Evolutionary conservation across 2,329 filamentous ascomycete genomes (phyloP).

Genomic region (Trichoderma koningiopsis): DNA sequence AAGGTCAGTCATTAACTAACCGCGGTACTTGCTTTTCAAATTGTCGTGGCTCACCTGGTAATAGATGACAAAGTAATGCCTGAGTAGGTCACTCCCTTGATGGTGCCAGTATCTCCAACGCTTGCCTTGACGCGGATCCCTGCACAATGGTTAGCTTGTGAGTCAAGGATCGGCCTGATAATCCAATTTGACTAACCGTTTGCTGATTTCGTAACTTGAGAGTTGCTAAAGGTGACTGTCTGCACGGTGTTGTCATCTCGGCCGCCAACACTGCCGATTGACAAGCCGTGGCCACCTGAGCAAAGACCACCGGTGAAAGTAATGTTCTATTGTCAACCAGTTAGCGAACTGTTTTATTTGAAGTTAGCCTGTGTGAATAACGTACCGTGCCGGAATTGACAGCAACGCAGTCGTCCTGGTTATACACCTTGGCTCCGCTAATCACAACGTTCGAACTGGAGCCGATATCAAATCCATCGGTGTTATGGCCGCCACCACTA

Average conservation of each 20-base stretch:
- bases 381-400: constrained; percentile 51
- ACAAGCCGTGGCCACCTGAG: constrained; percentile 48
- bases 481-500: constrained; percentile 50
- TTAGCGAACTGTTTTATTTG: neutral
- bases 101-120: constrained; percentile 47
- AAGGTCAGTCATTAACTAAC: neutral
- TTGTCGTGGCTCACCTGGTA: constrained; percentile 33
- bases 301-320: constrained; percentile 48
- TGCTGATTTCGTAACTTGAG: constrained; percentile 51
- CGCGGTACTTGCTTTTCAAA: no score
- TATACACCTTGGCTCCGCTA: constrained; percentile 54
- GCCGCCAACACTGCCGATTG: constrained; percentile 48
- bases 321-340: constrained; percentile 39
- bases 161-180: no score
- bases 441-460: constrained; percentile 53
- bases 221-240: constrained; percentile 52
- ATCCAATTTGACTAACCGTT: constrained; percentile 43
- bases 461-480: constrained; percentile 62
- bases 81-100: constrained; percentile 47
- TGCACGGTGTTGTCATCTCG: constrained; percentile 55
- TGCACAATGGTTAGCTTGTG: neutral
- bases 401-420: constrained; percentile 64
- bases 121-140: constrained; percentile 52
- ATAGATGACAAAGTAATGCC: constrained; percentile 47
- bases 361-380: accelerated